A percentile compares a stretch with the other conserved stretches of the same genome.
phyloP scores from a whole-genome alignment of 257 asterid genomes.

The Verbena officinalis region DNA sequence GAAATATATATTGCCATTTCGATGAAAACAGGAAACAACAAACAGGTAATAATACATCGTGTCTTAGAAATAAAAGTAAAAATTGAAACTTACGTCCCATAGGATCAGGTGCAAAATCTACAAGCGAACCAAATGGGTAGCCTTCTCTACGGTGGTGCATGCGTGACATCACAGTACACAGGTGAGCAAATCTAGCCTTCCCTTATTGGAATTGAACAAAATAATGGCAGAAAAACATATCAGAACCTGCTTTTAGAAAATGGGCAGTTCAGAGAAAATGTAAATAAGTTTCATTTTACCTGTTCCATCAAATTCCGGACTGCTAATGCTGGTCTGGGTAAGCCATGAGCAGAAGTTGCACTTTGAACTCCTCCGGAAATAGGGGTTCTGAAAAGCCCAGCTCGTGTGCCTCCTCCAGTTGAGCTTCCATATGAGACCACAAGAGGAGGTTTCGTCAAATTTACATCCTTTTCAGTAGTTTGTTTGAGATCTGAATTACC shows the following conservation, averaged over 20 bases:
- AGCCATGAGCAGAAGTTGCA: slow-evolving; percentile 96
- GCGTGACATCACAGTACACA: slow-evolving; percentile 92
- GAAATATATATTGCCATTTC: slow-evolving; percentile 18
- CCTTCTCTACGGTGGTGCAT: slow-evolving; percentile 98
- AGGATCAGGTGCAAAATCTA: slow-evolving; percentile 93
- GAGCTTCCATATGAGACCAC: slow-evolving; percentile 49
- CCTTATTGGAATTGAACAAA: slow-evolving; percentile 26
- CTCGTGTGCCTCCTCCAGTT: slow-evolving; percentile 74
- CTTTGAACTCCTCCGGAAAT: slow-evolving; percentile 99
- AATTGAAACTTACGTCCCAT: slow-evolving; percentile 63
- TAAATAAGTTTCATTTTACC: slow-evolving; percentile 48
- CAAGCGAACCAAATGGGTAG: slow-evolving; percentile 97
- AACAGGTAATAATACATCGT: not conserved
- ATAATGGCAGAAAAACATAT: slow-evolving; percentile 19
- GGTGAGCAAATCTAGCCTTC: slow-evolving; percentile 98
- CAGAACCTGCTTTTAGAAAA: slow-evolving; percentile 24
- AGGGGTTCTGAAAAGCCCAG: slow-evolving; percentile 97
- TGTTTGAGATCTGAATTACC: slow-evolving; percentile 55
- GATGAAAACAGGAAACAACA: slow-evolving; percentile 2
- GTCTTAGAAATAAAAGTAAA: slow-evolving; percentile 9
- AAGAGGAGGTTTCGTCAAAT: slow-evolving; percentile 46
- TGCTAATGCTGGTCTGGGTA: slow-evolving; percentile 94
- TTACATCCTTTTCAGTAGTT: slow-evolving; percentile 38
- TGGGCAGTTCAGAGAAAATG: not conserved
- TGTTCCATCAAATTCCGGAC: slow-evolving; percentile 99